Percentiles rank a stretch among this genome's conserved stretches.
These are phyloP conservation scores for Atkinsonella hypoxylon DNA, from an alignment of 2,329 filamentous ascomycete species.

Conservation along the genomic window DNA sequence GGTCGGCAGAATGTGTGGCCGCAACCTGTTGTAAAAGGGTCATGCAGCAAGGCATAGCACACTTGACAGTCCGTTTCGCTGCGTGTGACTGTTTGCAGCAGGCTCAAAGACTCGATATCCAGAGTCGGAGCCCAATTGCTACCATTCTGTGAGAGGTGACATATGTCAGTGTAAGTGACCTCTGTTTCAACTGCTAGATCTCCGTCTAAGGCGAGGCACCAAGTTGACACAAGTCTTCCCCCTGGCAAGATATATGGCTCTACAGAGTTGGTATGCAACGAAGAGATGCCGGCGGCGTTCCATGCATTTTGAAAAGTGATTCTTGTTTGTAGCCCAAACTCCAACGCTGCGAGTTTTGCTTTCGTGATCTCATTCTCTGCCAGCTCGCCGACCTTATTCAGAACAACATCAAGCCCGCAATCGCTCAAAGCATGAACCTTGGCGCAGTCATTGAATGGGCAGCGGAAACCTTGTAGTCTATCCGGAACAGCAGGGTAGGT, in stretches of 20 bases:
- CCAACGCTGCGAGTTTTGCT: slow-evolving; percentile 20
- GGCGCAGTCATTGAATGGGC: slow-evolving; percentile 54
- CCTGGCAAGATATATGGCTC: slow-evolving; percentile 32
- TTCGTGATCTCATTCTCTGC: slow-evolving; percentile 41
- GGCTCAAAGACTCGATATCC: slow-evolving; percentile 26
- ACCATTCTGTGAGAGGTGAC: slow-evolving; percentile 1
- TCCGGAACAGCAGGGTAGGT: slow-evolving; percentile 62
- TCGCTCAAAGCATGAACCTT: slow-evolving; percentile 66
- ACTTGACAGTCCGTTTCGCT: slow-evolving; percentile 78
- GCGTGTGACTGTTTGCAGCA: slow-evolving; percentile 48
- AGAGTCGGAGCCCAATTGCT: neutral
- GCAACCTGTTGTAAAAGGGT: slow-evolving; percentile 74
- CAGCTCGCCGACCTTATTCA: slow-evolving; percentile 57
- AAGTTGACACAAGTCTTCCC: slow-evolving; percentile 54
- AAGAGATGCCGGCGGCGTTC: slow-evolving; percentile 28
- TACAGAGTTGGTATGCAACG: slow-evolving; percentile 22
- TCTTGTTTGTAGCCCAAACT: slow-evolving; percentile 22
- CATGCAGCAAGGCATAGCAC: slow-evolving; percentile 70
- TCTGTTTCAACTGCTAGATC: slow-evolving; percentile 45
- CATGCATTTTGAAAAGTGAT: slow-evolving; percentile 26
- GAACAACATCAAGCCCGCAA: slow-evolving; percentile 63
- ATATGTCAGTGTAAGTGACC: slow-evolving; percentile 32
- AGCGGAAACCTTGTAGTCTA: slow-evolving; percentile 59
- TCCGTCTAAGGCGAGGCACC: slow-evolving; percentile 50
- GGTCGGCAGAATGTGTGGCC: slow-evolving; percentile 82